phyloP scores from a whole-genome alignment of 129 eudicot species.

The Deinandra increscens region DNA sequence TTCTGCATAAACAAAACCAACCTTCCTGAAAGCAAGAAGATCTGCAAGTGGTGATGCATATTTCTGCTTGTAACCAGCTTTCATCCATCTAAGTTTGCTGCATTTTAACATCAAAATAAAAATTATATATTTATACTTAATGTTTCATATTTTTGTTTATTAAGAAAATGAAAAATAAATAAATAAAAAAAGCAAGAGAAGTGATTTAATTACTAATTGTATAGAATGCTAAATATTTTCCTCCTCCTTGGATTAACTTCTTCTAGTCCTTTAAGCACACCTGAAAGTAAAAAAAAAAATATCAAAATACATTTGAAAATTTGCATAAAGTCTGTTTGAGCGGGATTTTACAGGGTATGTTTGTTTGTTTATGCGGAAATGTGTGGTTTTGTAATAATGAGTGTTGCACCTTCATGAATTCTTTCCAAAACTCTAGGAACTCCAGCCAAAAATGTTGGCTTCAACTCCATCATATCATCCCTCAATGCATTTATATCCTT shows the following conservation, averaged over 20 bases:
- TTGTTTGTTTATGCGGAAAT: neutral
- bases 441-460: conserved; percentile 95
- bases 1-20: conserved; percentile 6
- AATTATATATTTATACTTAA: neutral
- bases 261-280: conserved; percentile 77
- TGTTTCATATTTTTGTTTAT: neutral
- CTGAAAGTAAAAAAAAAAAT: conserved; percentile 34
- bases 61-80: conserved; percentile 76
- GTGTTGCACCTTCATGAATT: conserved; percentile 69
- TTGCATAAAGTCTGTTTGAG: neutral
- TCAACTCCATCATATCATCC: conserved; percentile 85
- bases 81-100: conserved; percentile 96
- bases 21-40: conserved; percentile 95
- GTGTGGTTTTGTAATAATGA: neutral
- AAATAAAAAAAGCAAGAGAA: neutral
- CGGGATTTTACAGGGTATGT: too few relatives aligned
- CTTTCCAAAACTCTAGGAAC: conserved; percentile 95
- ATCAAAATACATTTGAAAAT: neutral
- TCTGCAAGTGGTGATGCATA: conserved; percentile 88
- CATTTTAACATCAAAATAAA: neutral
- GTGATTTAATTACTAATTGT: conserved; percentile 57
- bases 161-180: neutral
- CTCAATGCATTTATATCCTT: conserved; percentile 72
- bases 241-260: conserved; percentile 89
- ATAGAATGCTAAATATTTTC: conserved; percentile 65